Evolutionary conservation across 2,329 filamentous ascomycete species (phyloP), one percentile per base, ranked within the genome.

Genomic region (Calonectria hongkongensis): DNA sequence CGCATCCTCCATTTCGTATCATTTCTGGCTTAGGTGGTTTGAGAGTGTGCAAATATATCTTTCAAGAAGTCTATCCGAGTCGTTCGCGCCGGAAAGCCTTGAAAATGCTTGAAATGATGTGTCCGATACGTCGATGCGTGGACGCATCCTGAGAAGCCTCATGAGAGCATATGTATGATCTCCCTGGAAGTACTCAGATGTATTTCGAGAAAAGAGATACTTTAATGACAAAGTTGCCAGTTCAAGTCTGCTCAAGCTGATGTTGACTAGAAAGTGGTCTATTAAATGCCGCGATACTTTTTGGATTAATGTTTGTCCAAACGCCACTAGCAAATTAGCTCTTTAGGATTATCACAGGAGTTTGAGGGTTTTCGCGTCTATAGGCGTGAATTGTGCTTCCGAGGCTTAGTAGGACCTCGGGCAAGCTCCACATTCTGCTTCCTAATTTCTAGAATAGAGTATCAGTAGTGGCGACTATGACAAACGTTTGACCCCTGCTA

Each of bases 131-230:
- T 83, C 81, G 33, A 85, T 78, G 43, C 77, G 78, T 0, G 82
- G 82, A 2, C 82, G 79, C 47, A 81, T 68, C 10, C 81, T 78
- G 47, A 85, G 70, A 27, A 85, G 78, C 27, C 84, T 83, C 83
- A 84, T 84, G 1, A 85, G 78, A 1, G 80, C 84, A 56, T 85
- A 85, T 2, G 81, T 78, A 33, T 80, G 81, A 41, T 85, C 84
- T 33, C 82, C 82, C 1, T 76, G 66, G 18, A 79, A 73, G 30
- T 78, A 74, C 48, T 76, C 70, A 0, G 68, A 75, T 16, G 80
- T 81, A 8, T 78, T 28, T 2, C 81, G 78, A 51, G 74, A 78
- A 27, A 79, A 81, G 3, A 85, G 74, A 45, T 83, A 84, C 30
- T 76, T 76, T 16, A 84, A 74, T 0, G 79, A 78, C 1, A 81